Conservation (phyloP, 768 basidiomycete species). For the Tricholoma hemisulphureum region DNA sequence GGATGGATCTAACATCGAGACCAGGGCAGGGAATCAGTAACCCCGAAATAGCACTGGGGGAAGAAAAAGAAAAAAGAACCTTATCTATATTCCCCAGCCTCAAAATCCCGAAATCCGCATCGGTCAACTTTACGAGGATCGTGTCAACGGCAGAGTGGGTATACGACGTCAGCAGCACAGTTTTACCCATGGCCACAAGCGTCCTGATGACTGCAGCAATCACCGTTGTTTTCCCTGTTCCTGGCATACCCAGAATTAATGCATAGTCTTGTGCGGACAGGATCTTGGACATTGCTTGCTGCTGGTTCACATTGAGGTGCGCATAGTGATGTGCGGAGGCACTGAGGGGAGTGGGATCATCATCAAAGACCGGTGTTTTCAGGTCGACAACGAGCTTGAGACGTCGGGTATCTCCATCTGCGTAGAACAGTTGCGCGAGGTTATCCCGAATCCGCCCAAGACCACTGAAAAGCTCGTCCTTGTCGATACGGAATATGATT, state of each 20-base stretch:
- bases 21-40: background rate
- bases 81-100: conserved; percentile 91
- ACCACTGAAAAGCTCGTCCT: conserved; percentile 85
- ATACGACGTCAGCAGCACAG: conserved; percentile 85
- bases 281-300: conserved; percentile 67
- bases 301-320: conserved; percentile 71
- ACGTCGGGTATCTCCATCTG: conserved; percentile 64
- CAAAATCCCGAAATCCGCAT: conserved; percentile 68
- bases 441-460: conserved; percentile 90
- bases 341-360: conserved; percentile 18
- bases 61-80: conserved; percentile 40
- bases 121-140: conserved; percentile 81
- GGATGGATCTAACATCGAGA: conserved; percentile 68
- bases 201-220: conserved; percentile 84
- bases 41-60: background rate
- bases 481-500: conserved; percentile 82
- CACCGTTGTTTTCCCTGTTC: conserved; percentile 96
- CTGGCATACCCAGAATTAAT: conserved; percentile 94
- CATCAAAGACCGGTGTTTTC: conserved; percentile 59
- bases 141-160: conserved; percentile 99
- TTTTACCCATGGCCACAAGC: conserved; percentile 80
- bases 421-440: conserved; percentile 85
- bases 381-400: conserved; percentile 83
- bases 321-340: conserved; percentile 27
- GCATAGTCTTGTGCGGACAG: conserved; percentile 86